These are phyloP conservation scores for Tetrastigma voinierianum DNA, from an alignment of 164 flowering plant genomes.

Conservation along the genomic window DNA sequence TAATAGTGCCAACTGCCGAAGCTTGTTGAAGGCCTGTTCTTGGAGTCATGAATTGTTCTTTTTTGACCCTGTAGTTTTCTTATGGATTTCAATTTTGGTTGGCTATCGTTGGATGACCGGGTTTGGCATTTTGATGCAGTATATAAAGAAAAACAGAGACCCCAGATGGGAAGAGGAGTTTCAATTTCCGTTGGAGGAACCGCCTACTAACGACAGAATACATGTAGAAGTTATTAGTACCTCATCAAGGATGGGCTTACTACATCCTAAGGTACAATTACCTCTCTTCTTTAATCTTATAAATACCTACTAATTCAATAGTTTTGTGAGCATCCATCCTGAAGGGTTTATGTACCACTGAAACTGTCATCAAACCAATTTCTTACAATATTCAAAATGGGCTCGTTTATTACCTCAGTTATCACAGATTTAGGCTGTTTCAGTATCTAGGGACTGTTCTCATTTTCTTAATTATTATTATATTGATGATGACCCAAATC, in stretches of 20 bases:
- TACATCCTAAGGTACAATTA: conserved; percentile 70
- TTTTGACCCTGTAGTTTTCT: not conserved
- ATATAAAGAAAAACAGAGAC: conserved; percentile 73
- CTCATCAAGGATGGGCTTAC: conserved; percentile 63
- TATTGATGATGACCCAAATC: too few relatives aligned
- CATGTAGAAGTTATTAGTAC: conserved; percentile 74
- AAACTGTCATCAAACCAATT: too few relatives aligned
- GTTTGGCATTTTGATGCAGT: conserved; percentile 33
- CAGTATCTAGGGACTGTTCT: too few relatives aligned
- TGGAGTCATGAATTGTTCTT: too few relatives aligned
- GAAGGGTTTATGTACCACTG: too few relatives aligned
- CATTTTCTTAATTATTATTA: too few relatives aligned
- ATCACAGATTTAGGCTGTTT: too few relatives aligned
- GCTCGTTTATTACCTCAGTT: too few relatives aligned
- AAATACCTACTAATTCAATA: not conserved
- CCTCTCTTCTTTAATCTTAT: not conserved
- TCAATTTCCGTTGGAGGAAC: conserved; percentile 60
- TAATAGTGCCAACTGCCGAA: too few relatives aligned
- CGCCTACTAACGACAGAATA: conserved; percentile 63
- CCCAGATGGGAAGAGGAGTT: conserved; percentile 93
- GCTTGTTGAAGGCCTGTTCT: not conserved
- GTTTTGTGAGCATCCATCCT: too few relatives aligned
- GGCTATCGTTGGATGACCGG: not conserved
- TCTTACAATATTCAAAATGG: too few relatives aligned
- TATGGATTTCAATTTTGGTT: not conserved